A percentile compares a stretch with the other conserved stretches of the same genome.
These are phyloP conservation scores for Alnus rubra DNA, from an alignment of 306 rosid species.

Conservation along the genomic window DNA sequence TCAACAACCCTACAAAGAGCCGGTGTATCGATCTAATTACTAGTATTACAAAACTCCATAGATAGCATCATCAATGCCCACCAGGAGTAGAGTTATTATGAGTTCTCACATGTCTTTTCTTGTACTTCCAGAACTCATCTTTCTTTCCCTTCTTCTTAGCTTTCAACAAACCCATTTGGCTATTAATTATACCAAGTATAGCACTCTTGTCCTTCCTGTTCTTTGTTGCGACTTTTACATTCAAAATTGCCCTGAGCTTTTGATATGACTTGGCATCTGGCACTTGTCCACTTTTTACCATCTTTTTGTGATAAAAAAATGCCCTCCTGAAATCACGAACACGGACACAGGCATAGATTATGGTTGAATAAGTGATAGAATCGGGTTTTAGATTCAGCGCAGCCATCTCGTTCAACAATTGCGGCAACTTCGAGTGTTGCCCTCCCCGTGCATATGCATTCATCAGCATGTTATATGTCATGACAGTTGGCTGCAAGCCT, in stretches of 20 bases:
- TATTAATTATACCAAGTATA: conserved; percentile 54
- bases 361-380: conserved; percentile 75
- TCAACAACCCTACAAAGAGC: neutral
- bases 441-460: conserved; percentile 94
- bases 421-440: conserved; percentile 69
- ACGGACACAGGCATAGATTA: conserved; percentile 75
- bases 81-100: conserved; percentile 4
- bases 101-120: conserved; percentile 42
- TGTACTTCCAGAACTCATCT: conserved; percentile 92
- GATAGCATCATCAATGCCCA: conserved; percentile 7
- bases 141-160: conserved; percentile 58
- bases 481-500: conserved; percentile 71
- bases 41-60: neutral
- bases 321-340: conserved; percentile 74
- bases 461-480: conserved; percentile 86
- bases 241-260: conserved; percentile 69
- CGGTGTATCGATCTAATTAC: neutral
- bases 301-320: conserved; percentile 71
- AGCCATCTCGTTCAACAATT: conserved; percentile 77
- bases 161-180: conserved; percentile 57
- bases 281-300: conserved; percentile 67
- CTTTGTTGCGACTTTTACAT: conserved; percentile 56
- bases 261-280: conserved; percentile 64
- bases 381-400: conserved; percentile 71
- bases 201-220: conserved; percentile 73